Conservation (phyloP, 345 rosid species). For the Physaria fendleri region DNA sequence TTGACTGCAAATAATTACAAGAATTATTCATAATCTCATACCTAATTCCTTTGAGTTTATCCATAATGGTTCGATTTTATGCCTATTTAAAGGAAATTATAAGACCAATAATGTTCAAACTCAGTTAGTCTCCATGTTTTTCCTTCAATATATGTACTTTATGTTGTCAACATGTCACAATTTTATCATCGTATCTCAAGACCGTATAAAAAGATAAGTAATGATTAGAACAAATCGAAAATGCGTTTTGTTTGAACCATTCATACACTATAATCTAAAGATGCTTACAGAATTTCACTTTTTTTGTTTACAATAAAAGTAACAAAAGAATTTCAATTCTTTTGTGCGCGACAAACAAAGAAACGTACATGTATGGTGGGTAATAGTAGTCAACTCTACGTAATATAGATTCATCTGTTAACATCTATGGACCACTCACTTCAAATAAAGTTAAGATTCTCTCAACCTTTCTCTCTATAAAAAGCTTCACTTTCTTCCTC, state of each 20-base stretch:
- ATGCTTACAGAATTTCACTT: too few relatives aligned
- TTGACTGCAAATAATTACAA: slow-evolving; percentile 5
- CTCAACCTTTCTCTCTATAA: slow-evolving; percentile 17
- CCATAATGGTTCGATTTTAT: background rate
- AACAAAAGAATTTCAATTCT: background rate
- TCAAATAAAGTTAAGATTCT: slow-evolving; percentile 23
- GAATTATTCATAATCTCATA: background rate
- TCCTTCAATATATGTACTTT: background rate
- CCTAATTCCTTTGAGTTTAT: background rate
- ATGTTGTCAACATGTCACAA: background rate
- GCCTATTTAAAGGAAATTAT: background rate
- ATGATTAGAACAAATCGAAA: too few relatives aligned
- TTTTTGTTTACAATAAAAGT: too few relatives aligned
- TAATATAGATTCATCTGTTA: slow-evolving; percentile 15
- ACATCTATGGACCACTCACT: slow-evolving; percentile 26
- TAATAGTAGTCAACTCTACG: slow-evolving; percentile 28
- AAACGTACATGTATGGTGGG: too few relatives aligned
- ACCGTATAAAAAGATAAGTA: too few relatives aligned
- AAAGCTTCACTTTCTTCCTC: slow-evolving; percentile 17
- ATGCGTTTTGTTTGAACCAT: too few relatives aligned
- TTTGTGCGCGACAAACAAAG: slow-evolving; percentile 7
- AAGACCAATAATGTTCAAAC: background rate
- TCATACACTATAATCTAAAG: too few relatives aligned
- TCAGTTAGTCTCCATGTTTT: background rate
- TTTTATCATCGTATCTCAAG: background rate